Evolutionary conservation across 2,329 filamentous ascomycete species (phyloP), one percentile per base, ranked within the genome.

Genomic region (Ophiostoma quercus): DNA sequence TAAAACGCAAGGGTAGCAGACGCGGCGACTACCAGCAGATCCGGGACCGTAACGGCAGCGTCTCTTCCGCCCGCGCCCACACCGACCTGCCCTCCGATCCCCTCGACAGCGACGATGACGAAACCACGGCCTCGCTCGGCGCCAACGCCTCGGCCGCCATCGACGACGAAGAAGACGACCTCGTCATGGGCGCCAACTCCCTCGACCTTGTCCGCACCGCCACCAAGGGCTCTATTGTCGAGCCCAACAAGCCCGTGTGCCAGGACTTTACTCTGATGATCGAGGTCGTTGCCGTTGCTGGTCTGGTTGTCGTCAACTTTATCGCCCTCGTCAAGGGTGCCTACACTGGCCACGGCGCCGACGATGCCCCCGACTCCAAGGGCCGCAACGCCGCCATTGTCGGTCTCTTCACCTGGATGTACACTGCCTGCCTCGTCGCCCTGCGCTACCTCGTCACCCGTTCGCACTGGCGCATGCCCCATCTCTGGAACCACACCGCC

Each of bases 401-500:
- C 2, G 89, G 89, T 67, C 82, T 97, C 43, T 79, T 87, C 12
- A 87, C 87, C 39, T 98, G 95, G 94, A 79, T 87, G 68, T 99
- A 98, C 77, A 87, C 94, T 54, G 82, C 94, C 37, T 79, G 88
- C 19, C 84, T 99, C 71, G 89, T 89, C 16, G 86, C 88, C 25
- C 80, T 93, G 62, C 89, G 95, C 43, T 82, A 97, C 75, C 88
- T 80, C 80, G 87, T 84, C 79, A 89, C 79, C 79, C 87, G 82
- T 80, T 87, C 80, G 75, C 87, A 83, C 84, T 92, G 81, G 85
- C 85, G 78, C 79, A 78, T 95, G 16, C 89, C 90, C 9, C 84
- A 86, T 71, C 82, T 98, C 9, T 99, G 95, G 95, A 94, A 94
- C 77, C 95, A 99, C 79, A 98, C 95, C 0, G 91, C 92, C 25